phyloP scores from a whole-genome alignment of 305 asterid species.

The Striga hermonthica region DNA sequence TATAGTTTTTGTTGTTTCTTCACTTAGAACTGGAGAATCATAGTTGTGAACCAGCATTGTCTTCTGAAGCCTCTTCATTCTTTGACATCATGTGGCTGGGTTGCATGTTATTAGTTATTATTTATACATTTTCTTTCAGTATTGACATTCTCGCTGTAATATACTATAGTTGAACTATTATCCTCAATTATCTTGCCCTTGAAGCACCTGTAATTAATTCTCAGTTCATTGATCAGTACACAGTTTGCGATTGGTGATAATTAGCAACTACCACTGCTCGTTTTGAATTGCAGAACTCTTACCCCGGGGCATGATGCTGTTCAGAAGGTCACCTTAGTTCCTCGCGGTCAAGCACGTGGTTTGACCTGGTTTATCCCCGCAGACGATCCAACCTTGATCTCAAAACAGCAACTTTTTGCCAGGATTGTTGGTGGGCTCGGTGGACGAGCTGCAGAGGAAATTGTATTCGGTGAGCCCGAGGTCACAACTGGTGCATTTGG shows the following conservation, averaged over 20 bases:
- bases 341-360: constrained; percentile 96
- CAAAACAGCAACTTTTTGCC: constrained; percentile 86
- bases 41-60: background rate
- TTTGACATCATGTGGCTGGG: background rate
- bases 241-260: background rate
- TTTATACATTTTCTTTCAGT: no score
- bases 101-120: no score
- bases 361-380: constrained; percentile 96
- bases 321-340: constrained; percentile 85
- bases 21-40: background rate
- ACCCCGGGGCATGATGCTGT: constrained; percentile 96
- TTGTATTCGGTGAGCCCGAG: constrained; percentile 88
- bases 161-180: no score
- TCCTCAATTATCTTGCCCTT: no score
- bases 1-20: no score
- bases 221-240: no score
- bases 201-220: no score
- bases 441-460: constrained; percentile 95
- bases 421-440: constrained; percentile 96
- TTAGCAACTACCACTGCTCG: background rate
- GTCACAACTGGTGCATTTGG: constrained; percentile 92
- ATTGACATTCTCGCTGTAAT: background rate
- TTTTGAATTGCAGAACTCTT: constrained; percentile 59
- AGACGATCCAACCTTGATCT: constrained; percentile 91
- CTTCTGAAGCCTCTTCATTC: background rate